A percentile compares a stretch with the other conserved stretches of the same genome.
Evolutionary conservation across 2,329 filamentous ascomycete species (phyloP).

Genomic region (Fusarium sp.): DNA sequence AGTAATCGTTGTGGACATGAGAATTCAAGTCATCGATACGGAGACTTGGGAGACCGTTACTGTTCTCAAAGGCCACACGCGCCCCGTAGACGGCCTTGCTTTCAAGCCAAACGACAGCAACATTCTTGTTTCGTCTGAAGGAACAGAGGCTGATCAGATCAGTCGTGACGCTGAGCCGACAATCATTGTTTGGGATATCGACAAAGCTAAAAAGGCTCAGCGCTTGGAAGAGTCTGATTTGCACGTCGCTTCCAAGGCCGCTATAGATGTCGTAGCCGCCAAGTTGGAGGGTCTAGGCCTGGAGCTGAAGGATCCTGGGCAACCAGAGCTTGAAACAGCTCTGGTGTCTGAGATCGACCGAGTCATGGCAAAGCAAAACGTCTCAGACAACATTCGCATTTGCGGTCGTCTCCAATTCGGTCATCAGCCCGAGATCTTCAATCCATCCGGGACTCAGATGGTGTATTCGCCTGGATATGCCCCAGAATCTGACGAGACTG

Average conservation of each 20-base stretch:
- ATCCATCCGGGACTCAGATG: constrained; percentile 13
- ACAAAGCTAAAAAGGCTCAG: not conserved
- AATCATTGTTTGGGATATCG: constrained; percentile 21
- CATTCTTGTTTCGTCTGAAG: constrained; percentile 5
- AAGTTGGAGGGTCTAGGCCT: not conserved
- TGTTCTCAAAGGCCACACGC: constrained; percentile 21
- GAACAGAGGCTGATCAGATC: not conserved
- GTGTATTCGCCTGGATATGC: not conserved
- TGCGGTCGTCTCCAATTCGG: not conserved
- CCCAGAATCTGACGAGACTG: not conserved
- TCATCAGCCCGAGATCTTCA: constrained; percentile 6
- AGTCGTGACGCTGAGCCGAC: not conserved
- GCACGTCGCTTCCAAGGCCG: not conserved
- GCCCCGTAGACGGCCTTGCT: not conserved
- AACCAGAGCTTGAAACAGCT: not conserved
- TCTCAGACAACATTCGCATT: constrained; percentile 3
- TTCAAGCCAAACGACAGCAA: constrained; percentile 9
- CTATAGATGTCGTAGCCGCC: not conserved
- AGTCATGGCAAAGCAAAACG: not conserved
- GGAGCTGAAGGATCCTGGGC: not conserved
- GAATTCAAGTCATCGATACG: constrained; percentile 21
- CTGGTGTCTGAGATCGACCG: not conserved
- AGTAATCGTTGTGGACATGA: constrained; percentile 1
- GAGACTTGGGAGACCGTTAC: not conserved
- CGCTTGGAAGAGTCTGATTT: not conserved